Conservation (phyloP, 2,329 filamentous ascomycete genomes). For the Claviceps lovelessii region DNA sequence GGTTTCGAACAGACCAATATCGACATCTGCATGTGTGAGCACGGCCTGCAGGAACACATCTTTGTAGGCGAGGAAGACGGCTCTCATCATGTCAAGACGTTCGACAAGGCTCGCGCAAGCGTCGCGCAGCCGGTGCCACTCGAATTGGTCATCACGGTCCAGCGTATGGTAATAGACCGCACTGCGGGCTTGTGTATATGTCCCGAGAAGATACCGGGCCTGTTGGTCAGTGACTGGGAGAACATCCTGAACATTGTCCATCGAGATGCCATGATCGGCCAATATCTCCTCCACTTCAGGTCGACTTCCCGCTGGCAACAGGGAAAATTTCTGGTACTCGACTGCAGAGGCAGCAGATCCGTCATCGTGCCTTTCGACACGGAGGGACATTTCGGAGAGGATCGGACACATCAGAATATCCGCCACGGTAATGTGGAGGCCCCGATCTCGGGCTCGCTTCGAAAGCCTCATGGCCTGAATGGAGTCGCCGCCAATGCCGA, state of each 20-base stretch:
- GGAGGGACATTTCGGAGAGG: not conserved
- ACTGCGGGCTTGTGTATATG: slow-evolving; percentile 1
- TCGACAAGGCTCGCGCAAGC: not conserved
- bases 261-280: not conserved
- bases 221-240: slow-evolving; percentile 1
- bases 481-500: slow-evolving; percentile 7
- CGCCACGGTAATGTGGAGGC: not conserved
- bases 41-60: slow-evolving; percentile 1
- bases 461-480: slow-evolving; percentile 6
- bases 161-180: slow-evolving; percentile 2
- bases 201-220: slow-evolving; percentile 1
- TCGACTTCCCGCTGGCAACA: not conserved
- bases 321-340: slow-evolving; percentile 1
- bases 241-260: not conserved
- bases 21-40: not conserved
- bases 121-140: not conserved
- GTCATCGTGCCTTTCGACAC: not conserved
- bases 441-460: not conserved
- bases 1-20: not conserved
- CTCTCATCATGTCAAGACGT: slow-evolving; percentile 2
- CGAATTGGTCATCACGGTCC: not conserved
- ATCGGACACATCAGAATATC: not conserved
- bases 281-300: not conserved
- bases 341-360: not conserved
- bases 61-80: slow-evolving; percentile 1